These are phyloP conservation scores for Phytophthora aleatoria DNA, from an alignment of 352 stramenopile genomes.

Conservation along the genomic window DNA sequence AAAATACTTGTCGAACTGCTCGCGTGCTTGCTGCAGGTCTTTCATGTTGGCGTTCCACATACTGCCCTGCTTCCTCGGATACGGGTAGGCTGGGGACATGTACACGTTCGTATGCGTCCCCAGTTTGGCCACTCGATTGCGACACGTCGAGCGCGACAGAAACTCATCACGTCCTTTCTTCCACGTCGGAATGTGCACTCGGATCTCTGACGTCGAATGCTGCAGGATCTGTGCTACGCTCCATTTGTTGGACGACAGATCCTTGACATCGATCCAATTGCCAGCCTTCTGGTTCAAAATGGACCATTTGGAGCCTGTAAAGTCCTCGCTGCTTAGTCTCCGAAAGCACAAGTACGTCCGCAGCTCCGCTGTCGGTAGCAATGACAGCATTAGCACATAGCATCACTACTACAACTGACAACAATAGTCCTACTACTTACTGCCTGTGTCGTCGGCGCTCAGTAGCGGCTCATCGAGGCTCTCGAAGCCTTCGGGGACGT, in stretches of 20 bases:
- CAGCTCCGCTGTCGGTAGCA: constrained; percentile 44
- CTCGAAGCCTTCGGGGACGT: constrained; percentile 74
- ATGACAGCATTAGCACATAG: constrained; percentile 17
- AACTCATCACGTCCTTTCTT: constrained; percentile 76
- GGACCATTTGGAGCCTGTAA: constrained; percentile 70
- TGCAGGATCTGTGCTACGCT: constrained; percentile 75
- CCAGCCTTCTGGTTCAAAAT: constrained; percentile 68
- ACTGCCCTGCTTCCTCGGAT: constrained; percentile 71
- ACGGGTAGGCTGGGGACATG: constrained; percentile 81
- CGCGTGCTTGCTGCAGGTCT: constrained; percentile 63
- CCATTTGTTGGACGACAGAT: constrained; percentile 80
- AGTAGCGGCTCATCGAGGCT: constrained; percentile 54
- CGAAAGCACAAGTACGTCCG: constrained; percentile 77
- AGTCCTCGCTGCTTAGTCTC: constrained; percentile 67
- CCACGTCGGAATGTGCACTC: constrained; percentile 73
- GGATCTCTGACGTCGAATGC: constrained; percentile 66
- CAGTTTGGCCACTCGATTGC: constrained; percentile 69
- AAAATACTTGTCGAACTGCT: constrained; percentile 81
- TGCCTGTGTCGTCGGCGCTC: constrained; percentile 40
- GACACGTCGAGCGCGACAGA: constrained; percentile 58
- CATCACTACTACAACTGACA: background rate
- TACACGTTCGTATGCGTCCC: constrained; percentile 79
- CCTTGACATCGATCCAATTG: constrained; percentile 85
- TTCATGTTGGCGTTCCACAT: constrained; percentile 68
- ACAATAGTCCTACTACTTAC: constrained; percentile 23